A percentile compares a stretch with the other conserved stretches of the same genome.
These are phyloP conservation scores for Xerocomus potaroensis DNA, from an alignment of 768 basidiomycete species.

Conservation along the genomic window DNA sequence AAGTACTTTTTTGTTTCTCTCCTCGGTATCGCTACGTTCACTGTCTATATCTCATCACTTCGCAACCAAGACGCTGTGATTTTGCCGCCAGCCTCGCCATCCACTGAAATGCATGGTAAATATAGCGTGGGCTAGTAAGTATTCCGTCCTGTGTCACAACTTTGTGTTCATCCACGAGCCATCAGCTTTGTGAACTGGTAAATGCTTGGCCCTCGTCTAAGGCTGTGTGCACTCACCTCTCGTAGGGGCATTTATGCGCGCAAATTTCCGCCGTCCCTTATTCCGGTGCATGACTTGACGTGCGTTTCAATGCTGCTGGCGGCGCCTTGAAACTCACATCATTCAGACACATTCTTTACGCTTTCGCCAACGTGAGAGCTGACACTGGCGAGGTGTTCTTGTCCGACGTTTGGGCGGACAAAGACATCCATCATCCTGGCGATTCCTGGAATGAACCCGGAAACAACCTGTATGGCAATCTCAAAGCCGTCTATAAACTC, in stretches of 20 bases:
- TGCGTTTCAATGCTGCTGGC: constrained; percentile 33
- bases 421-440: constrained; percentile 93
- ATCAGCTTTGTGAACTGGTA: constrained; percentile 77
- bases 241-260: constrained; percentile 91
- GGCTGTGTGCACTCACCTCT: constrained; percentile 6
- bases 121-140: constrained; percentile 81
- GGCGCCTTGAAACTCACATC: constrained; percentile 6
- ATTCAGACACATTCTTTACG: constrained; percentile 80
- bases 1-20: constrained; percentile 34
- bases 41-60: constrained; percentile 40
- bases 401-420: constrained; percentile 92
- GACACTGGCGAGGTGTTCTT: constrained; percentile 84
- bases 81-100: constrained; percentile 14
- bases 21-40: constrained; percentile 36
- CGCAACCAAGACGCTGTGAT: constrained; percentile 12
- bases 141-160: not conserved
- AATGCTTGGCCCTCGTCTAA: constrained; percentile 1
- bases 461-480: constrained; percentile 90
- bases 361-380: constrained; percentile 84
- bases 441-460: constrained; percentile 94
- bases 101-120: constrained; percentile 50
- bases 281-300: constrained; percentile 86
- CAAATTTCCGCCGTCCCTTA: constrained; percentile 82
- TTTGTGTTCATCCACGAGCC: constrained; percentile 5
- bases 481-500: constrained; percentile 88